Conservation (phyloP, 768 basidiomycete species). For the Tephrocybe rancida region DNA sequence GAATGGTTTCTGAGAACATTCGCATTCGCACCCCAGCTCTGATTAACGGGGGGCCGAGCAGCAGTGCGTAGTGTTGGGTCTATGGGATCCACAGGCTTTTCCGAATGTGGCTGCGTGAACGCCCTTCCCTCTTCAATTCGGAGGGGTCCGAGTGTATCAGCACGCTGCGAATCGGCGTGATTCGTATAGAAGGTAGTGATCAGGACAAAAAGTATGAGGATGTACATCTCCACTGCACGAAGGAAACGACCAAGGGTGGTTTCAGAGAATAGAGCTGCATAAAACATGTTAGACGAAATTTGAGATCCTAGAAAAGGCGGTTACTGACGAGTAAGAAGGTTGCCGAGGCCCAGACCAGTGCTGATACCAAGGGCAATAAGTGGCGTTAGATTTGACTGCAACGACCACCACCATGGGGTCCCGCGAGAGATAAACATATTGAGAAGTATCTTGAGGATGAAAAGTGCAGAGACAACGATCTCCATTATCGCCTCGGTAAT, state of each 20-base stretch:
- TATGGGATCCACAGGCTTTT: constrained; percentile 7
- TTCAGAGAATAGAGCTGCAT: constrained; percentile 68
- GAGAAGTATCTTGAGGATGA: constrained; percentile 63
- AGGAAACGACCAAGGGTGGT: constrained; percentile 67
- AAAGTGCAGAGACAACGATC: constrained; percentile 56
- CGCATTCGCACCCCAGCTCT: not conserved
- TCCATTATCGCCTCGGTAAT: constrained; percentile 59
- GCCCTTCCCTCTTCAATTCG: constrained; percentile 5
- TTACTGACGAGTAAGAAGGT: constrained; percentile 58
- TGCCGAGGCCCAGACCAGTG: constrained; percentile 54
- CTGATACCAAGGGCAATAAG: constrained; percentile 56
- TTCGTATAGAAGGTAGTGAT: constrained; percentile 40
- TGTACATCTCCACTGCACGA: constrained; percentile 64
- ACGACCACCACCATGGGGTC: constrained; percentile 40
- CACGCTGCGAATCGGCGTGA: constrained; percentile 14
- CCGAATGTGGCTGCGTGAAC: constrained; percentile 3
- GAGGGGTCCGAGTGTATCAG: not conserved
- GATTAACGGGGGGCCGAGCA: not conserved
- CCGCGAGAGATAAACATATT: constrained; percentile 53
- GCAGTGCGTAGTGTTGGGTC: constrained; percentile 3
- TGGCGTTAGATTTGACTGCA: constrained; percentile 50
- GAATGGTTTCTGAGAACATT: not conserved
- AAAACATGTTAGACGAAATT: not conserved
- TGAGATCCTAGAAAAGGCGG: not conserved
- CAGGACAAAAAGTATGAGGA: constrained; percentile 60